Conservation (phyloP, 306 rosid genomes). For the Potentilla sterilis region DNA sequence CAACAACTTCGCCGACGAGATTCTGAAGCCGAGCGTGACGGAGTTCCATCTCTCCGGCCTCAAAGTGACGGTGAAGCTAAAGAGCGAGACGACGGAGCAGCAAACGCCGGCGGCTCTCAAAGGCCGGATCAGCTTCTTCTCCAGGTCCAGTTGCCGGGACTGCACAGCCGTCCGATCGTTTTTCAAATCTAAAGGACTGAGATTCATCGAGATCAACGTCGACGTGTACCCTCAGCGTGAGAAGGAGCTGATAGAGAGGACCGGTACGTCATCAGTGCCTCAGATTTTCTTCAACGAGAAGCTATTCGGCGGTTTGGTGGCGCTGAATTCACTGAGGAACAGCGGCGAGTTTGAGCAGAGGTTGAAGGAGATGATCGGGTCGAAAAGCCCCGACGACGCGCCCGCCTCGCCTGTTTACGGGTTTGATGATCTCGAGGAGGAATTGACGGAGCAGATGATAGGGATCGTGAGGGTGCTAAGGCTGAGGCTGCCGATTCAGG, state of each 20-base stretch:
- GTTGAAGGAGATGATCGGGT: slow-evolving; percentile 51
- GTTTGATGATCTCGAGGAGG: slow-evolving; percentile 40
- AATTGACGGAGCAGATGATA: slow-evolving; percentile 49
- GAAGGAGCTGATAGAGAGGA: slow-evolving; percentile 56
- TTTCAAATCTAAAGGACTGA: slow-evolving; percentile 53
- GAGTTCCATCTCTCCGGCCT: slow-evolving; percentile 71
- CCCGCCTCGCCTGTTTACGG: slow-evolving; percentile 77
- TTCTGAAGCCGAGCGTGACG: slow-evolving; percentile 30
- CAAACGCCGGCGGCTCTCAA: slow-evolving; percentile 22
- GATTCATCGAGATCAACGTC: slow-evolving; percentile 79
- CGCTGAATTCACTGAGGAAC: slow-evolving; percentile 77
- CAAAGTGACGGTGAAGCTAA: slow-evolving; percentile 54
- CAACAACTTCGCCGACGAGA: slow-evolving; percentile 16
- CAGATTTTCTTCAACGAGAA: slow-evolving; percentile 92
- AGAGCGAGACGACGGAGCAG: slow-evolving; percentile 25
- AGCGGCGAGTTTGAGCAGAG: slow-evolving; percentile 71
- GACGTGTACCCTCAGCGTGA: slow-evolving; percentile 73
- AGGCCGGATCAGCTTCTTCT: slow-evolving; percentile 85
- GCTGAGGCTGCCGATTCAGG: slow-evolving; percentile 71
- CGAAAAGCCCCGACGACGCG: slow-evolving; percentile 50
- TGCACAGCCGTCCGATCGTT: slow-evolving; percentile 79
- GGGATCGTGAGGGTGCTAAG: slow-evolving; percentile 50
- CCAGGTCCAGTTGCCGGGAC: slow-evolving; percentile 79
- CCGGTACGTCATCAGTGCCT: slow-evolving; percentile 70
- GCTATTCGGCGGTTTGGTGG: slow-evolving; percentile 76